Evolutionary conservation across 805 yeast species (phyloP).

Genomic region (Zygosaccharomyces bisporus): DNA sequence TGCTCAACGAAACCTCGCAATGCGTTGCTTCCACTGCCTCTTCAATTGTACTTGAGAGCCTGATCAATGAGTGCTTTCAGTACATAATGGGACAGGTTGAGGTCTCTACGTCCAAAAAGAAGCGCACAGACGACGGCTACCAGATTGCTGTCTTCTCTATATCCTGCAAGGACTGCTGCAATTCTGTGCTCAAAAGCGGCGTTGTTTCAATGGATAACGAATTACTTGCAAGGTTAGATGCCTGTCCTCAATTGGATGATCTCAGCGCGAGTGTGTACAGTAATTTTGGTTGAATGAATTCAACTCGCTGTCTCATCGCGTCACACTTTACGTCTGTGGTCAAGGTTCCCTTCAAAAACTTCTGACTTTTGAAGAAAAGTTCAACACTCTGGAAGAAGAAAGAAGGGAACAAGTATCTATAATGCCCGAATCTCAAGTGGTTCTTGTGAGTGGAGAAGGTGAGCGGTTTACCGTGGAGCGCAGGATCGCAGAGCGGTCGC

Average conservation of each 20-base stretch:
- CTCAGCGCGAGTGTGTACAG: slow-evolving; percentile 88
- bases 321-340: slow-evolving; percentile 6
- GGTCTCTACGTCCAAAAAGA: slow-evolving; percentile 19
- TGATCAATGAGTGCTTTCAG: slow-evolving; percentile 32
- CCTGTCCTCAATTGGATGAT: slow-evolving; percentile 60
- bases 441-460: slow-evolving; percentile 73
- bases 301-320: not conserved
- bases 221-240: slow-evolving; percentile 24
- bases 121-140: slow-evolving; percentile 12
- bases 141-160: slow-evolving; percentile 33
- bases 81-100: slow-evolving; percentile 28
- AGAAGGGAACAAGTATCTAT: slow-evolving; percentile 11
- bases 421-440: slow-evolving; percentile 33
- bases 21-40: slow-evolving; percentile 37
- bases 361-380: slow-evolving; percentile 1
- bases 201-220: slow-evolving; percentile 26
- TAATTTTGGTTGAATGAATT: slow-evolving; percentile 46
- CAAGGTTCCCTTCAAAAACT: slow-evolving; percentile 2
- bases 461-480: slow-evolving; percentile 73
- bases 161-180: slow-evolving; percentile 31
- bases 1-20: slow-evolving; percentile 45
- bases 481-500: slow-evolving; percentile 81
- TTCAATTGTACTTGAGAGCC: slow-evolving; percentile 26
- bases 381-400: not conserved
- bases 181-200: slow-evolving; percentile 27